phyloP scores from a whole-genome alignment of 352 stramenopile genomes.

The Pythium monospermum region DNA sequence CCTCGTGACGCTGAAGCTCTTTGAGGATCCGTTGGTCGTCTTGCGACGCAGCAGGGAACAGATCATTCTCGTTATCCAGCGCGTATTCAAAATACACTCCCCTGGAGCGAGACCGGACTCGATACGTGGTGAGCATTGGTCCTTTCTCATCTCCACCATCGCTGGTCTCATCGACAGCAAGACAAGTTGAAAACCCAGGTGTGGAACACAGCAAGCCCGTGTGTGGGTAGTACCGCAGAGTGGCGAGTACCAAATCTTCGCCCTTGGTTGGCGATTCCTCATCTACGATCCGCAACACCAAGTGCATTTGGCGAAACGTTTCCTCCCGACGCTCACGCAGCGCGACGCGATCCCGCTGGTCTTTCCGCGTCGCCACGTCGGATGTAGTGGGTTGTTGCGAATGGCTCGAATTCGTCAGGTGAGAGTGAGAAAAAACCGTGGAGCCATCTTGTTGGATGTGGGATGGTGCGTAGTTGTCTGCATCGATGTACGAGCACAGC shows the following conservation, averaged over 20 bases:
- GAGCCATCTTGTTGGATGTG: no score
- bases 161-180: constrained; percentile 31
- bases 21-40: constrained; percentile 34
- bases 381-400: not conserved
- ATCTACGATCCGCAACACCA: constrained; percentile 37
- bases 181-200: constrained; percentile 46
- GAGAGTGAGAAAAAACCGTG: no score
- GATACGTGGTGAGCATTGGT: constrained; percentile 43
- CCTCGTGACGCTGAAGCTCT: constrained; percentile 42
- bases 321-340: constrained; percentile 48
- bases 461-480: constrained; percentile 39
- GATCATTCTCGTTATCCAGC: constrained; percentile 52
- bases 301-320: constrained; percentile 53
- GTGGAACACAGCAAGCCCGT: constrained; percentile 46
- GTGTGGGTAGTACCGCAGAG: constrained; percentile 43
- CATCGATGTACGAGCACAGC: constrained; percentile 40
- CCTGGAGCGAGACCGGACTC: constrained; percentile 19
- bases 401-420: no score
- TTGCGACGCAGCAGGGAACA: constrained; percentile 31
- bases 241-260: constrained; percentile 38
- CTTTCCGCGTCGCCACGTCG: not conserved
- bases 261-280: not conserved
- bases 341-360: constrained; percentile 24
- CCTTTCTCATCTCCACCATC: constrained; percentile 28
- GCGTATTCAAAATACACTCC: constrained; percentile 54